A percentile compares a stretch with the other conserved stretches of the same genome.
phyloP scores from a whole-genome alignment of 257 asterid species.

The Nicotiana noctiflora region DNA sequence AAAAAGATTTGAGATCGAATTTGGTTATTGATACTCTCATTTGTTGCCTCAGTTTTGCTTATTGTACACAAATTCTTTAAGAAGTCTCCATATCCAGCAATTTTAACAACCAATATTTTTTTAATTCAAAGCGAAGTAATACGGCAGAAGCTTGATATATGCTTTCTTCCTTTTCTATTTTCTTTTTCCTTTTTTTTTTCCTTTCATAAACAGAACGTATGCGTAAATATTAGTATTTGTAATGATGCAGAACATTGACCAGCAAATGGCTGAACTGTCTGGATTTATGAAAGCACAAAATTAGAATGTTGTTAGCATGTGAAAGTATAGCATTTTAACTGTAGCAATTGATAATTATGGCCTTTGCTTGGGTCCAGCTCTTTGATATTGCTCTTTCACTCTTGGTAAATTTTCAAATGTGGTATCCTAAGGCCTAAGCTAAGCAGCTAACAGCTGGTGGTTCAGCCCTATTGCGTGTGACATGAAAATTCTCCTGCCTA shows the following conservation, averaged over 20 bases:
- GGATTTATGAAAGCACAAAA: background rate
- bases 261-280: background rate
- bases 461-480: background rate
- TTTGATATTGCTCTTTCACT: background rate
- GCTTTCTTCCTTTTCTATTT: background rate
- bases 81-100: background rate
- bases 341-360: background rate
- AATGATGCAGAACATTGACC: background rate
- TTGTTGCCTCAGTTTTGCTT: background rate
- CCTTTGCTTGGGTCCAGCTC: background rate
- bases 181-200: background rate
- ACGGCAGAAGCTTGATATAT: background rate
- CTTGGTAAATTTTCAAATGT: background rate
- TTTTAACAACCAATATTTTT: background rate
- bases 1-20: background rate
- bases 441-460: background rate
- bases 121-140: background rate
- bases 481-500: background rate
- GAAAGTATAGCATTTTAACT: background rate
- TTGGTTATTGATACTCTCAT: background rate
- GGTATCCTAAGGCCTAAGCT: background rate
- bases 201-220: background rate
- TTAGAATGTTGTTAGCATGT: background rate
- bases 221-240: background rate
- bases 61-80: background rate